A percentile compares a stretch with the other conserved stretches of the same genome.
These are phyloP conservation scores for Vigna angularis DNA, from an alignment of 306 rosid genomes.

Conservation along the genomic window DNA sequence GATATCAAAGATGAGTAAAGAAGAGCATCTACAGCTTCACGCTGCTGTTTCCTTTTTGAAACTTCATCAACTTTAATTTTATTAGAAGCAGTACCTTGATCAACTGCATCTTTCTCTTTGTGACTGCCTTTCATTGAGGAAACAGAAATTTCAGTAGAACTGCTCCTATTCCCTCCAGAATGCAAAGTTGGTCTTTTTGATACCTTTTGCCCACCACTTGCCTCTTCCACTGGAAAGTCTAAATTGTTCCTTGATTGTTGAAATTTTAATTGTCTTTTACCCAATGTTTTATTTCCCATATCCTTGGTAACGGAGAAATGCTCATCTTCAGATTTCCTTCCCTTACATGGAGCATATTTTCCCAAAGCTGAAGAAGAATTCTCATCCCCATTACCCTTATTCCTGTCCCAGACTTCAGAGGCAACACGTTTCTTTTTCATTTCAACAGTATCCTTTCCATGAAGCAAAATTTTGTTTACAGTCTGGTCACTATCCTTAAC, in stretches of 20 bases:
- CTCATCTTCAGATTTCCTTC: conserved; percentile 45
- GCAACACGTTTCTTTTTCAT: conserved; percentile 47
- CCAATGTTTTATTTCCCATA: conserved; percentile 43
- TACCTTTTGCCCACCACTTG: conserved; percentile 45
- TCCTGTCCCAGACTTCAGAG: conserved; percentile 47
- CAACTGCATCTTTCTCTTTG: conserved; percentile 52
- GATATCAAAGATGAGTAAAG: conserved; percentile 83
- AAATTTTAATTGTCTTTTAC: conserved; percentile 55
- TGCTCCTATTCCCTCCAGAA: conserved; percentile 51
- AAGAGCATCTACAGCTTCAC: conserved; percentile 91
- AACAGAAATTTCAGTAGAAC: conserved; percentile 50
- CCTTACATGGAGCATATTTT: conserved; percentile 42
- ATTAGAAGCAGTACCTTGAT: conserved; percentile 49
- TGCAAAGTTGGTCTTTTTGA: conserved; percentile 46
- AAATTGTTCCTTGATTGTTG: conserved; percentile 49
- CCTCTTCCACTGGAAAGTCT: conserved; percentile 47
- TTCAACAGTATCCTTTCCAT: conserved; percentile 48
- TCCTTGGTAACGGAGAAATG: conserved; percentile 30
- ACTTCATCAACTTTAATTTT: conserved; percentile 56
- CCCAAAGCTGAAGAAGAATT: conserved; percentile 41
- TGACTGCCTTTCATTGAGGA: conserved; percentile 47
- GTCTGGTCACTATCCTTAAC: conserved; percentile 46
- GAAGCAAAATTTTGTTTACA: conserved; percentile 39
- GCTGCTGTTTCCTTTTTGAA: conserved; percentile 90
- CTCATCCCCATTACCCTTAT: conserved; percentile 47